phyloP scores from a whole-genome alignment of 2,329 filamentous ascomycete species.

The Juglanconis oblonga region DNA sequence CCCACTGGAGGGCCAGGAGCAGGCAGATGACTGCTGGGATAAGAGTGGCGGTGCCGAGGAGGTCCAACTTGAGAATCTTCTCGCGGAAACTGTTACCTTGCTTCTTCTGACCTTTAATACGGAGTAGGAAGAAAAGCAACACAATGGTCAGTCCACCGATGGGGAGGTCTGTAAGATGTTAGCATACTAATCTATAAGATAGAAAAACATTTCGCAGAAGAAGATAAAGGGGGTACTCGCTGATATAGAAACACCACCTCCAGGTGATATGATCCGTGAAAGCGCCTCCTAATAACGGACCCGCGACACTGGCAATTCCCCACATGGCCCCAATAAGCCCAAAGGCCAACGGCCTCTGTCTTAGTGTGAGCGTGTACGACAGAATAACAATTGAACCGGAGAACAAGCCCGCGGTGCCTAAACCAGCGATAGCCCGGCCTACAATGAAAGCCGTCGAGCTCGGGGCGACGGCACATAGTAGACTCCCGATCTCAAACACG shows the following conservation, averaged over 20 bases:
- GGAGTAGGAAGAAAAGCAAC: conserved; percentile 46
- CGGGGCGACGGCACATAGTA: conserved; percentile 41
- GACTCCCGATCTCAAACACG: conserved; percentile 31
- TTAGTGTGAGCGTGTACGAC: conserved; percentile 47
- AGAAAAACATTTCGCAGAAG: neutral
- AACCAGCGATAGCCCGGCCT: conserved; percentile 49
- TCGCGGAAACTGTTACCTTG: conserved; percentile 27
- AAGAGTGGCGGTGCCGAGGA: conserved; percentile 47
- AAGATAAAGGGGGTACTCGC: neutral
- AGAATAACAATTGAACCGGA: conserved; percentile 49
- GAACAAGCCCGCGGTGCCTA: conserved; percentile 50
- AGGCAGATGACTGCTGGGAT: conserved; percentile 51
- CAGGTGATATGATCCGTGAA: conserved; percentile 49
- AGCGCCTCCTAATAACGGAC: conserved; percentile 48
- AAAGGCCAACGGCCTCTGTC: conserved; percentile 52
- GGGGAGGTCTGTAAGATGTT: conserved; percentile 29
- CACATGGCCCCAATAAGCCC: conserved; percentile 55
- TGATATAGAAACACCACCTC: conserved; percentile 50
- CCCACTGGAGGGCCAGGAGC: conserved; percentile 56
- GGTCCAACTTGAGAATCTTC: conserved; percentile 46
- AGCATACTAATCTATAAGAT: neutral
- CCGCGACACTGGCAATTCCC: conserved; percentile 47
- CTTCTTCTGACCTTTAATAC: conserved; percentile 34
- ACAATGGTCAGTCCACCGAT: conserved; percentile 45
- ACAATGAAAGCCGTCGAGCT: conserved; percentile 48